Conservation (phyloP, 202 grass and related monocot genomes). For the Zoysia matrella region DNA sequence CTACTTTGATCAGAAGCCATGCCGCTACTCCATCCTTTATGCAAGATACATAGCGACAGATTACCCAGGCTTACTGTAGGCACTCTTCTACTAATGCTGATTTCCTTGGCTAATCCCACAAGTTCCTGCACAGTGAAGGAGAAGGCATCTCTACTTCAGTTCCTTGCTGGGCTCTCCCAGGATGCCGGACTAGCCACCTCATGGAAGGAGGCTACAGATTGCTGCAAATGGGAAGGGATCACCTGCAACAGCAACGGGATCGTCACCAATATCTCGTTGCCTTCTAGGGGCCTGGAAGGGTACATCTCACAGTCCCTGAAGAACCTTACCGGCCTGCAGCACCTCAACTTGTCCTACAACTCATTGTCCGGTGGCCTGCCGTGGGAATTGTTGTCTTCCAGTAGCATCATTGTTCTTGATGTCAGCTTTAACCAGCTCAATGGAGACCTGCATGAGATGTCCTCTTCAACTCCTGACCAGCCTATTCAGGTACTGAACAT, state of each 20-base stretch:
- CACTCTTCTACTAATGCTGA: constrained; percentile 37
- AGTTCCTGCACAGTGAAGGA: constrained; percentile 56
- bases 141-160: constrained; percentile 49
- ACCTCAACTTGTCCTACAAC: constrained; percentile 58
- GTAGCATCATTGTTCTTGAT: constrained; percentile 38
- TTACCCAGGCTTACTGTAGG: neutral
- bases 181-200: neutral
- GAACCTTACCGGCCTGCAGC: constrained; percentile 43
- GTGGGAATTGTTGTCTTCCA: constrained; percentile 36
- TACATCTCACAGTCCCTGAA: constrained; percentile 40
- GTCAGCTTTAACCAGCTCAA: neutral
- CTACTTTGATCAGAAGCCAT: constrained; percentile 27
- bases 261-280: constrained; percentile 27
- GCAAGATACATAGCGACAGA: neutral
- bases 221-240: constrained; percentile 67
- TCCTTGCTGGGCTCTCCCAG: constrained; percentile 34
- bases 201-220: constrained; percentile 30
- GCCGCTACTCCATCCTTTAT: neutral
- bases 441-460: constrained; percentile 13
- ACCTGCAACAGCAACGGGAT: constrained; percentile 20
- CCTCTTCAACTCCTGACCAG: neutral
- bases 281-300: constrained; percentile 46
- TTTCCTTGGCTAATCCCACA: constrained; percentile 3
- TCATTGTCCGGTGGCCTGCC: constrained; percentile 41
- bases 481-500: constrained; percentile 54